phyloP scores from a whole-genome alignment of 2,329 filamentous ascomycete species.

The Xenosphaeropsis pyriputrescens region DNA sequence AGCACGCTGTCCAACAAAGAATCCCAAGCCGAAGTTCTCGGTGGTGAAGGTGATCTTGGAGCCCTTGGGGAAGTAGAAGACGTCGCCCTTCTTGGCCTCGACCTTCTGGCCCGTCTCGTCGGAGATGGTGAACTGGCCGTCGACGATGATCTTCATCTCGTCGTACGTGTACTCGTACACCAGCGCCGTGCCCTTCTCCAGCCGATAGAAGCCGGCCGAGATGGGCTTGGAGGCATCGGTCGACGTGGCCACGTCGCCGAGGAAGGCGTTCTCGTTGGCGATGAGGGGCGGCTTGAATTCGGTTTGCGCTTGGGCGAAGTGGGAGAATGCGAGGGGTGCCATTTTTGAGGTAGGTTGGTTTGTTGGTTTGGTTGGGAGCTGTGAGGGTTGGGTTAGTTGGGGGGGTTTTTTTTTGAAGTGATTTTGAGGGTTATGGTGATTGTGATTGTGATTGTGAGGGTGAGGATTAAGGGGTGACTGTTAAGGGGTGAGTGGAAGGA shows the following conservation, averaged over 20 bases:
- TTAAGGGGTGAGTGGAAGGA: too few relatives aligned
- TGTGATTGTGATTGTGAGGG: background rate
- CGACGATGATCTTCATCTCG: slow-evolving; percentile 54
- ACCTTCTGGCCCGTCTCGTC: slow-evolving; percentile 43
- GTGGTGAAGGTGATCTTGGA: slow-evolving; percentile 19
- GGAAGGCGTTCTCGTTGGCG: slow-evolving; percentile 46
- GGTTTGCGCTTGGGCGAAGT: slow-evolving; percentile 36
- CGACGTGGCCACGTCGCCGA: slow-evolving; percentile 37
- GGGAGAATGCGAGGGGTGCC: slow-evolving; percentile 15
- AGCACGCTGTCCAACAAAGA: slow-evolving; percentile 19
- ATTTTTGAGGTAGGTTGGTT: slow-evolving; percentile 7
- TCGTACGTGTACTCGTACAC: slow-evolving; percentile 50
- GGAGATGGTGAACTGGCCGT: slow-evolving; percentile 43
- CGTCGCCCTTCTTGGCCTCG: slow-evolving; percentile 41
- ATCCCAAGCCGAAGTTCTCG: slow-evolving; percentile 17
- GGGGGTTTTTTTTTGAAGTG: too few relatives aligned
- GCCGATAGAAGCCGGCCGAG: slow-evolving; percentile 42
- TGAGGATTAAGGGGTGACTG: too few relatives aligned
- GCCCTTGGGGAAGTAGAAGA: slow-evolving; percentile 36
- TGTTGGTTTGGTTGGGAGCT: slow-evolving; percentile 5
- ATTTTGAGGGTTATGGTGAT: slow-evolving; percentile 11
- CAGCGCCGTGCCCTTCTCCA: slow-evolving; percentile 46
- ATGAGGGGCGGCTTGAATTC: slow-evolving; percentile 40
- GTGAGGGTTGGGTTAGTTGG: too few relatives aligned
- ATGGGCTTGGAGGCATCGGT: slow-evolving; percentile 38